A percentile compares a stretch with the other conserved stretches of the same genome.
Conservation (phyloP, 1,139 yeast species). For the Magnusiomyces clavatus region DNA sequence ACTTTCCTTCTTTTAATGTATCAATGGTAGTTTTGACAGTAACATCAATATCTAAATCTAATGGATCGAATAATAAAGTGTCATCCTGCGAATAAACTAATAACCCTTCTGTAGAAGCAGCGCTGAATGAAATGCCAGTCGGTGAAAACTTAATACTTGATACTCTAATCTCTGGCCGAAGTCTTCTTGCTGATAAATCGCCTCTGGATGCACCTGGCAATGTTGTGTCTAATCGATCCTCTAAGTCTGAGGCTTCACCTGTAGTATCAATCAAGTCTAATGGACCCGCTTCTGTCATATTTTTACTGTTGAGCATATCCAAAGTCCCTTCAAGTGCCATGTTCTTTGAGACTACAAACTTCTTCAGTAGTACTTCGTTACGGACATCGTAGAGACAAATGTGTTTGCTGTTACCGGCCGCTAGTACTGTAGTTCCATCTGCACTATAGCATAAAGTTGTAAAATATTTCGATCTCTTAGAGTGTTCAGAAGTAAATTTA, state of each 20-base stretch:
- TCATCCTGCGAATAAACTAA: constrained; percentile 76
- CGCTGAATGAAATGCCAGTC: constrained; percentile 84
- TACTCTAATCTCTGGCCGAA: constrained; percentile 75
- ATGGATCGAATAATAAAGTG: constrained; percentile 78
- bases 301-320: constrained; percentile 67
- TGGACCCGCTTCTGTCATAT: constrained; percentile 85
- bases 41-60: constrained; percentile 86
- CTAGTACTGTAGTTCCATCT: constrained; percentile 80
- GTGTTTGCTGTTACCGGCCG: constrained; percentile 90
- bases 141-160: constrained; percentile 79
- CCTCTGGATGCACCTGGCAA: constrained; percentile 90
- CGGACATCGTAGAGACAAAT: constrained; percentile 85
- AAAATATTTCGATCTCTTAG: constrained; percentile 78
- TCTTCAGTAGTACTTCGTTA: constrained; percentile 74
- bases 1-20: constrained; percentile 59
- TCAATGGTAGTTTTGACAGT: constrained; percentile 73
- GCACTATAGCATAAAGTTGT: constrained; percentile 77
- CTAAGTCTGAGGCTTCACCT: constrained; percentile 81
- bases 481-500: constrained; percentile 69
- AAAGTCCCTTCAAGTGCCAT: constrained; percentile 89
- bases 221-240: constrained; percentile 65
- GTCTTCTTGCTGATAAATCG: constrained; percentile 71
- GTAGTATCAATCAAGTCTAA: constrained; percentile 72
- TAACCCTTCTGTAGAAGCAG: constrained; percentile 93
- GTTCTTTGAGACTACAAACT: constrained; percentile 79